Evolutionary conservation across 169 alveolate genomes (phyloP).

Genomic region (Plasmodium yoelii): DNA sequence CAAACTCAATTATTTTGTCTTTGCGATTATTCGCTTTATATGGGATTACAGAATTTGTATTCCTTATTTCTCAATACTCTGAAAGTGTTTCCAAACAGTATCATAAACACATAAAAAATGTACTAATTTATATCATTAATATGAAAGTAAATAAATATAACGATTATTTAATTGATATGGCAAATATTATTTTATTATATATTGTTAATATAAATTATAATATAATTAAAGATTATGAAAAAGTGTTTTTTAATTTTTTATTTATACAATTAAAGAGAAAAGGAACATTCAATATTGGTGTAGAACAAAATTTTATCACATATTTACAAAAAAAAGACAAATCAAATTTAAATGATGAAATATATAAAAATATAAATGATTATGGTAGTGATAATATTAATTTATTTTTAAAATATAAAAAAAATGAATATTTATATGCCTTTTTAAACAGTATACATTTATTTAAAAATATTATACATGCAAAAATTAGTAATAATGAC

Average conservation of each 20-base stretch:
- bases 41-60: constrained; percentile 16
- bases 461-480: constrained; percentile 14
- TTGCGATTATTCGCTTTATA: background rate
- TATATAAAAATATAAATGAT: constrained; percentile 28
- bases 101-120: constrained; percentile 29
- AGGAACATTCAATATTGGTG: background rate
- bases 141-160: constrained; percentile 5
- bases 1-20: constrained; percentile 1
- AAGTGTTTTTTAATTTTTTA: constrained; percentile 52
- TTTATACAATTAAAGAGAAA: constrained; percentile 42
- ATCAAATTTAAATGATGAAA: constrained; percentile 40
- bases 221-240: constrained; percentile 53
- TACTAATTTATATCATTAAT: constrained; percentile 1
- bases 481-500: constrained; percentile 18
- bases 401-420: constrained; percentile 62
- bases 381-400: constrained; percentile 53
- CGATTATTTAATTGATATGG: constrained; percentile 8
- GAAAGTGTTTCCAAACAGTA: constrained; percentile 4
- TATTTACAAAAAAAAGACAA: constrained; percentile 58
- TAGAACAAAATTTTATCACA: constrained; percentile 20
- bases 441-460: constrained; percentile 34
- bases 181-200: constrained; percentile 7
- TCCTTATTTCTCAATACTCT: constrained; percentile 2
- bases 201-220: constrained; percentile 18
- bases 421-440: constrained; percentile 55